Conservation (phyloP, 2,329 filamentous ascomycete genomes). For the Sphaerulina populicola region DNA sequence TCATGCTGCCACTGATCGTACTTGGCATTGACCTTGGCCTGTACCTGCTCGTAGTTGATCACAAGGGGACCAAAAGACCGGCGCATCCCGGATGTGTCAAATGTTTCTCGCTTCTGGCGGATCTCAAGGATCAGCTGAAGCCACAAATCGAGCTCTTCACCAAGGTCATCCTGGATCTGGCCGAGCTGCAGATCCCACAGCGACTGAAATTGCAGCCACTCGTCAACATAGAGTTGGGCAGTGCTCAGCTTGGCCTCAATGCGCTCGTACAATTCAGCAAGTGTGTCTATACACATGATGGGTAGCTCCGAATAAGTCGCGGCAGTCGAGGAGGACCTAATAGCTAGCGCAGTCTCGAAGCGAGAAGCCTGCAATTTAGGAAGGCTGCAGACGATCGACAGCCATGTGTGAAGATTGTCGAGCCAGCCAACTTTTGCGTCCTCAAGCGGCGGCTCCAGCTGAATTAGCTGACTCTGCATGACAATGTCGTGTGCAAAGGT, state of each 20-base stretch:
- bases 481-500: slow-evolving; percentile 82
- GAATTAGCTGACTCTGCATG: slow-evolving; percentile 97
- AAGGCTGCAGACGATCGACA: slow-evolving; percentile 83
- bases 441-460: slow-evolving; percentile 86
- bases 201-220: slow-evolving; percentile 98
- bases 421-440: slow-evolving; percentile 91
- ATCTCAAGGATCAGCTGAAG: slow-evolving; percentile 95
- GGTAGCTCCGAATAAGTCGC: slow-evolving; percentile 77
- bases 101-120: slow-evolving; percentile 86
- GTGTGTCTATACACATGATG: slow-evolving; percentile 67
- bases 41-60: slow-evolving; percentile 97
- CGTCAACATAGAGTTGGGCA: slow-evolving; percentile 81
- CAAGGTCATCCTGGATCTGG: slow-evolving; percentile 84
- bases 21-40: slow-evolving; percentile 96
- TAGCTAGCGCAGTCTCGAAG: slow-evolving; percentile 77
- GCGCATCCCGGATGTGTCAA: slow-evolving; percentile 92
- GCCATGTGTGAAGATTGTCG: slow-evolving; percentile 83
- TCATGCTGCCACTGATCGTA: slow-evolving; percentile 99
- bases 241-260: slow-evolving; percentile 75
- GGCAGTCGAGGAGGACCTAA: slow-evolving; percentile 53
- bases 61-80: slow-evolving; percentile 87
- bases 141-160: slow-evolving; percentile 87
- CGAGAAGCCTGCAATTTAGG: slow-evolving; percentile 90
- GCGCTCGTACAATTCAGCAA: slow-evolving; percentile 70
- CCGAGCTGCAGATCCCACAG: slow-evolving; percentile 96